Base-by-base conservation (phyloP, 805 yeast genomes). In the Metschnikowia cubensis region DNA sequence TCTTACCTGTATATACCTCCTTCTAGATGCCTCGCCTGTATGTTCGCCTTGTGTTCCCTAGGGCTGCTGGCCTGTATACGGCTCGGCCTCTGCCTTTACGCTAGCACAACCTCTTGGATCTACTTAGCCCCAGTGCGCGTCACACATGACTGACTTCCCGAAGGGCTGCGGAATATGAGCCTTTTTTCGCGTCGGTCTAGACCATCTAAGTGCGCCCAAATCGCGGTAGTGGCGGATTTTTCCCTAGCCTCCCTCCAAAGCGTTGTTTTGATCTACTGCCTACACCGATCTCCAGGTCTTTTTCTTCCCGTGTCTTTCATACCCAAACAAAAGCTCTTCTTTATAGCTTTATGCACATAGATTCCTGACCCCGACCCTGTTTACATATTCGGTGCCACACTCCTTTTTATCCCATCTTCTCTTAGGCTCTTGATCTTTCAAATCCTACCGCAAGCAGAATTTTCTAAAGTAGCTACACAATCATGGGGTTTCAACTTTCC, bases 401-500 rank as follows among this genome's bases (percentile, higher is more conserved):
- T 18, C 39, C 13, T 18, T 11, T 36, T 14, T 33, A 13, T 33
- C n/a, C 35, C n/a, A 25, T 33, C 39, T 13, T 36, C 22, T 13
- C 15, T 14, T 10, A 35, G 21, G 18, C 21, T 18, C n/a, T 13
- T 6, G 13, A 18, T 14, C 25, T 20, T 17, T 3, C 21, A 36
- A 20, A 36, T 20, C 25, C 38, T 25, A 25, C 29, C 29, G 29
- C 29, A 25, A 25, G 11, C 29, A 25, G 29, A 25, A 25, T 25
- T 25, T 25, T 25, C 31, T 2, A n/a, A 21, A 22, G 7, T 14
- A 20, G 5, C 18, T n/a, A 11, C 15, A 20, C 4, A 11, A 38
- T 6, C 45, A 73, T 73, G 78, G 67, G 70, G 18, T 62, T 71
- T 51, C 61, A 59, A 34, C 42, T 73, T 39, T 74, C 81, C 20